A percentile compares a stretch with the other conserved stretches of the same genome.
Evolutionary conservation across 2,329 filamentous ascomycete genomes (phyloP).

Genomic region (Emergomyces orientalis): DNA sequence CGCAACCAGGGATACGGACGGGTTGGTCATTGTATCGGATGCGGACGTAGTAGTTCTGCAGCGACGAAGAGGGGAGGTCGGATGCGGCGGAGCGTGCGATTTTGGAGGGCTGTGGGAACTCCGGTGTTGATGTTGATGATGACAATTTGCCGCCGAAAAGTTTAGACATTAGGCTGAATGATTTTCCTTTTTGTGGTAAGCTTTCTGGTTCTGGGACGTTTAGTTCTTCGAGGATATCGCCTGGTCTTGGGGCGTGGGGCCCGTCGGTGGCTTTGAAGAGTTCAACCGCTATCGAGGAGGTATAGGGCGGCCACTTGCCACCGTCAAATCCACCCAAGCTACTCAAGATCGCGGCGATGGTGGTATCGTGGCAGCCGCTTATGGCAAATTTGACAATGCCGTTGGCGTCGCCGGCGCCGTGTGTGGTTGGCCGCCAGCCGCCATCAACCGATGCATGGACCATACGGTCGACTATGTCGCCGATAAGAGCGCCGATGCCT

Average conservation of each 20-base stretch:
- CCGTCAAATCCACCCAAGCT: conserved; percentile 69
- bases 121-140: conserved; percentile 10
- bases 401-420: conserved; percentile 44
- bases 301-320: conserved; percentile 82
- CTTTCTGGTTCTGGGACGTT: conserved; percentile 16
- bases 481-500: conserved; percentile 76
- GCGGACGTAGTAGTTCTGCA: conserved; percentile 68
- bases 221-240: conserved; percentile 21
- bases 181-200: conserved; percentile 17
- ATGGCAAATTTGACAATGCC: conserved; percentile 61
- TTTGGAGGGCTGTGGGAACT: conserved; percentile 18
- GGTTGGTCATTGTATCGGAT: conserved; percentile 83
- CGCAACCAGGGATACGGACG: conserved; percentile 73
- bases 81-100: conserved; percentile 28
- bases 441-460: conserved; percentile 53
- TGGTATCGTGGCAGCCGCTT: conserved; percentile 88
- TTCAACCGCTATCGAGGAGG: conserved; percentile 83
- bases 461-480: conserved; percentile 72
- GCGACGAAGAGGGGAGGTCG: conserved; percentile 19
- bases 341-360: conserved; percentile 66
- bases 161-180: conserved; percentile 24
- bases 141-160: conserved; percentile 18
- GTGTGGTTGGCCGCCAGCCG: conserved; percentile 45
- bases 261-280: conserved; percentile 56
- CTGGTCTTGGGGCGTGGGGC: conserved; percentile 12